Percentiles rank a stretch among this genome's conserved stretches.
phyloP scores from a whole-genome alignment of 2,329 filamentous ascomycete genomes.

The Aspergillus sp. region DNA sequence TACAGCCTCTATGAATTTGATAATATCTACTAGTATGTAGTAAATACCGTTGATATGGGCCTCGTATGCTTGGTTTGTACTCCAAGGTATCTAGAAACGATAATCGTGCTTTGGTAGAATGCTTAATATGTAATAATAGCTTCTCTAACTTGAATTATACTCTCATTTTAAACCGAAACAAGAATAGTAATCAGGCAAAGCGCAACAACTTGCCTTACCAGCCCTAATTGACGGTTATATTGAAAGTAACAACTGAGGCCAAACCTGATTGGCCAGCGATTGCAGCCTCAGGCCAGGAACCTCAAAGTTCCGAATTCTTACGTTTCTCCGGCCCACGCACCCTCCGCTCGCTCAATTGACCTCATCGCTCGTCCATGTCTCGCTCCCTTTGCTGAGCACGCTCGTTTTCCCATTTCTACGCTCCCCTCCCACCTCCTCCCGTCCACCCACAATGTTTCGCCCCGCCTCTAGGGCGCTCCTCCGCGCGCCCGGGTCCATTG shows the following conservation, averaged over 20 bases:
- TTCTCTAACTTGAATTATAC: too few species aligned
- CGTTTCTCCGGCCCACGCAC: constrained; percentile 16
- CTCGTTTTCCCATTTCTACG: constrained; percentile 8
- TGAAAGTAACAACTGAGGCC: neutral
- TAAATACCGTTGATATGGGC: too few species aligned
- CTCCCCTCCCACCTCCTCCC: constrained; percentile 7
- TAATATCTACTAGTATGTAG: too few species aligned
- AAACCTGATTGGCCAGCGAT: constrained; percentile 6
- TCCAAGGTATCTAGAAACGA: too few species aligned
- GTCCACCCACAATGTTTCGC: constrained; percentile 54
- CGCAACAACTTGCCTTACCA: neutral
- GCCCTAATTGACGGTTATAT: neutral
- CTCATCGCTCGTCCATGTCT: constrained; percentile 10
- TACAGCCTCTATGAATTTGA: too few species aligned
- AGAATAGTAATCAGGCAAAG: too few species aligned
- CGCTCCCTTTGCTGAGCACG: neutral
- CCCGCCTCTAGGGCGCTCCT: constrained; percentile 52
- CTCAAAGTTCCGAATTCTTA: constrained; percentile 1
- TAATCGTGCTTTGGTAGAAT: too few species aligned
- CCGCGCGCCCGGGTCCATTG: constrained; percentile 40
- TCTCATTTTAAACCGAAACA: too few species aligned
- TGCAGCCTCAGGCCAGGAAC: constrained; percentile 11
- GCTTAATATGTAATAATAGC: too few species aligned
- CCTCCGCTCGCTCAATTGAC: constrained; percentile 13
- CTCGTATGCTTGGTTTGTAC: too few species aligned